Evolutionary conservation across 768 basidiomycete genomes (phyloP).

Genomic region (Chlorophyllum brunneum): DNA sequence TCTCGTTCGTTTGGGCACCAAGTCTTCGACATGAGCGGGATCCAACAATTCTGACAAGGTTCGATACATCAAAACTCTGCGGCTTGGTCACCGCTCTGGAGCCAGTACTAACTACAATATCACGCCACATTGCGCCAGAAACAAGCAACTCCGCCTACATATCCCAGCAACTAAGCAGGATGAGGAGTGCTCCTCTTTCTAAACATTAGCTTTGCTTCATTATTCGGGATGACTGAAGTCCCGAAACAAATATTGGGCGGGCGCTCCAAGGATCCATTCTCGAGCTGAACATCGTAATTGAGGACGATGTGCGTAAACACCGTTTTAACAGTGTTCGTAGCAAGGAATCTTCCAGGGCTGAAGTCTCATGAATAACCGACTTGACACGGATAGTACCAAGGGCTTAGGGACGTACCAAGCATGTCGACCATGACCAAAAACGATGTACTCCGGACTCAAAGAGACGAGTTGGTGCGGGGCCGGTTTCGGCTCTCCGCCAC

Average conservation of each 20-base stretch:
- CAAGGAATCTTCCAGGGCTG: slow-evolving; percentile 40
- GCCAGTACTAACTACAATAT: too few relatives aligned
- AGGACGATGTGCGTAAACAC: slow-evolving; percentile 32
- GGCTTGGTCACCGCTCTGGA: too few relatives aligned
- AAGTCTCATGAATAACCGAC: not conserved
- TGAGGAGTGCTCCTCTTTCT: slow-evolving; percentile 9
- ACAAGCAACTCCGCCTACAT: too few relatives aligned
- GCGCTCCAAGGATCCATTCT: slow-evolving; percentile 10
- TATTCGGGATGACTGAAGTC: slow-evolving; percentile 4
- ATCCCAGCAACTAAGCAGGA: too few relatives aligned
- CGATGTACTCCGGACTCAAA: slow-evolving; percentile 21
- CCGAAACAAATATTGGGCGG: slow-evolving; percentile 15
- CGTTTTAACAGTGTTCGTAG: slow-evolving; percentile 32
- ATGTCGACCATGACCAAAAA: slow-evolving; percentile 28
- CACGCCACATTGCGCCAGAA: too few relatives aligned
- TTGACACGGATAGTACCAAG: not conserved
- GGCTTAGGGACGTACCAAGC: slow-evolving; percentile 19
- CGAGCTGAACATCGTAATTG: slow-evolving; percentile 32
- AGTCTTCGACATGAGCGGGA: too few relatives aligned
- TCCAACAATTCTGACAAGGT: too few relatives aligned
- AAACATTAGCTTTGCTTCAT: slow-evolving; percentile 6
- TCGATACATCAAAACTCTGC: too few relatives aligned
- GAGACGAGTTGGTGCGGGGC: slow-evolving; percentile 24
- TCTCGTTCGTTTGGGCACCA: too few relatives aligned
- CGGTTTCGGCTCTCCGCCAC: slow-evolving; percentile 8